phyloP scores from a whole-genome alignment of 768 basidiomycete genomes.

The Termitomyces sp. region DNA sequence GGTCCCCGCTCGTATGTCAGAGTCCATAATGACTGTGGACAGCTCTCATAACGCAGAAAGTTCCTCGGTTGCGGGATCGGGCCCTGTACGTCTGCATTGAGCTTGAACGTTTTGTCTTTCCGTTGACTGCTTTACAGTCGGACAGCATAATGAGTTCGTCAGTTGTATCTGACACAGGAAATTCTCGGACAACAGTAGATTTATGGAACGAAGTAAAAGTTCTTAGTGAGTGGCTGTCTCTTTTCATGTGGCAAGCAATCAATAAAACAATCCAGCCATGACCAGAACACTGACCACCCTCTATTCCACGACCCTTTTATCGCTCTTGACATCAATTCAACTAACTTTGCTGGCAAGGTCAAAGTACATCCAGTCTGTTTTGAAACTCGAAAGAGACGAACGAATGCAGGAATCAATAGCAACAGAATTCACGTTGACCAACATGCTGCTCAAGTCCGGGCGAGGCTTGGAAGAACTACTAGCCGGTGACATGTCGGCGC shows the following conservation, averaged over 20 bases:
- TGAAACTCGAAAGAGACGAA: conserved; percentile 58
- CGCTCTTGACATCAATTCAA: conserved; percentile 83
- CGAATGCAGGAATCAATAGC: conserved; percentile 39
- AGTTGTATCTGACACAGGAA: conserved; percentile 22
- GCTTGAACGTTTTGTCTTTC: not conserved
- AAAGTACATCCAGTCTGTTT: conserved; percentile 71
- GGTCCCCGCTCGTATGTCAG: conserved; percentile 25
- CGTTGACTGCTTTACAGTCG: conserved; percentile 18
- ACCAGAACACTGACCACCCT: conserved; percentile 83
- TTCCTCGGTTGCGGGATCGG: conserved; percentile 16
- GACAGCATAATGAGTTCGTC: conserved; percentile 29
- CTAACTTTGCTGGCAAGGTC: conserved; percentile 78
- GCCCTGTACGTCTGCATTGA: conserved; percentile 7
- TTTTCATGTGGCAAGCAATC: not conserved
- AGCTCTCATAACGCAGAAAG: conserved; percentile 27
- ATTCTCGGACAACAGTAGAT: conserved; percentile 62
- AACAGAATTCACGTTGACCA: conserved; percentile 32
- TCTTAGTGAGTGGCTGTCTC: conserved; percentile 49
- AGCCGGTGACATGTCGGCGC: conserved; percentile 16
- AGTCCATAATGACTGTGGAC: conserved; percentile 26
- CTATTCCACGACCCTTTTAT: conserved; percentile 81
- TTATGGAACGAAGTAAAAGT: conserved; percentile 94
- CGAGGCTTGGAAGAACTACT: conserved; percentile 20
- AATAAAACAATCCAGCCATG: conserved; percentile 50
- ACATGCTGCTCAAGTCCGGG: conserved; percentile 29